Base-by-base conservation (phyloP, 2,329 filamentous ascomycete species). In the Pestalotiopsis sp. region DNA sequence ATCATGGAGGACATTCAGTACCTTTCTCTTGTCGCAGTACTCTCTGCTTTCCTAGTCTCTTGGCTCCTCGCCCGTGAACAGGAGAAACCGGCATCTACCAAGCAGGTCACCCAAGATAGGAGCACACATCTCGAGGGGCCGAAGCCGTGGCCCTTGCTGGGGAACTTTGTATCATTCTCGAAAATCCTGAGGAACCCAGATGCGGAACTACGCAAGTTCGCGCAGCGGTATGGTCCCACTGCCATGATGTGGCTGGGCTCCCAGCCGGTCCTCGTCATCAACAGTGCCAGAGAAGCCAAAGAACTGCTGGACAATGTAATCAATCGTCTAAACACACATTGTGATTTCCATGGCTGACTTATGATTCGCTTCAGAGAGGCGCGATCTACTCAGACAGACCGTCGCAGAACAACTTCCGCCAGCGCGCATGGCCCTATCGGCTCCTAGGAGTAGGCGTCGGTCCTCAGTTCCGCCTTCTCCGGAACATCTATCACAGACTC, bases 401-500 rank as follows among this genome's bases (percentile, higher is more conserved):
- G 23, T 63, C 36, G 36, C 36, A 49, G 36, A 41, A 27, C 61
- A 63, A 41, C 61, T 41, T 63, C n/a, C n/a, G 39, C 14, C 61
- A 39, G 17, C 14, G 39, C 17, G 57, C 39, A 39, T 49, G 36
- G 36, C 61, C 61, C 14, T 63, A 27, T 20, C 31, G 31, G 17
- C 23, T 63, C n/a, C 36, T 61, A 61, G 25, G 25, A 36, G 59
- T 39, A 39, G 25, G 25, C 14, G 25, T 31, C 27, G 61, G 61
- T 63, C 17, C 14, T 17, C 61, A 63, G 36, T 63, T 39, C 61
- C 61, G 25, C 57, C 41, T 17, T 52, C 63, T 65, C 17, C 17
- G 63, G 41, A 65, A 56, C 13, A 56, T 65, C 17, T 65, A 65
- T 27, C 63, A 65, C 25, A 17, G 27, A 23, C 17, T 65, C 20